Base-by-base conservation (phyloP, 129 eudicot species). In the Erigeron canadensis region DNA sequence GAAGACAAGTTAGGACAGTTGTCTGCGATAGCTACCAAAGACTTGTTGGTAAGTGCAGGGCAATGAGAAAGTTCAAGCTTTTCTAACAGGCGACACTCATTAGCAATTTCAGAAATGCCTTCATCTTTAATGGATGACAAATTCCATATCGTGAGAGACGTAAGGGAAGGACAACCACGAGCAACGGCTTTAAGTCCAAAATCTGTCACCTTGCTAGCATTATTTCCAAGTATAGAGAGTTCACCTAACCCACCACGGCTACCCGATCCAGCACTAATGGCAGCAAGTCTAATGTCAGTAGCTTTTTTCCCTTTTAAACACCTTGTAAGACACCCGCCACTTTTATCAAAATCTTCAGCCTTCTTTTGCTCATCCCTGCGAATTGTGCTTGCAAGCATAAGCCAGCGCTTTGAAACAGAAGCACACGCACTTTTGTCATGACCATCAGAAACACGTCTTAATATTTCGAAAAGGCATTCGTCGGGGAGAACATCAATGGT, bases 261-360 rank as follows among this genome's bases (percentile, higher is more conserved):
- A 62, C 84, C 75, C 5, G 95, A 79, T 45, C 96, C 96, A 65
- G 89, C 77, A 76, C 96, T 82, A 61, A 89, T 84, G 18, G 98
- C 89, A 57, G 96, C 96, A 77, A 92, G 87, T 64, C 98, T 86
- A 21, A 89, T 72, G 79, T 92, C 90, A 0, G 95, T 89, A 45
- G 98, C 96, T 65, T 89, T 84, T 66, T 89, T 89, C 56, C 96
- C 98, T 77, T 86, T 95, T 72, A 92, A 46, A 64, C 84, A 67
- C 63, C 96, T 83, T 1, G 89, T 67, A 6, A 92, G 95, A 58
- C 16, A 73, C 10, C 94, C 94, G 42, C 83, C 84, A 56, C 58
- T 69, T 28, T 74, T 74, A 7, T 78, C 82, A 22, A 70, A 43
- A 65, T 78, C 84, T 17, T 63, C 63, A 54, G 51, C 80, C 8